Conservation (phyloP, 768 basidiomycete genomes). For the Lactarius quietus region DNA sequence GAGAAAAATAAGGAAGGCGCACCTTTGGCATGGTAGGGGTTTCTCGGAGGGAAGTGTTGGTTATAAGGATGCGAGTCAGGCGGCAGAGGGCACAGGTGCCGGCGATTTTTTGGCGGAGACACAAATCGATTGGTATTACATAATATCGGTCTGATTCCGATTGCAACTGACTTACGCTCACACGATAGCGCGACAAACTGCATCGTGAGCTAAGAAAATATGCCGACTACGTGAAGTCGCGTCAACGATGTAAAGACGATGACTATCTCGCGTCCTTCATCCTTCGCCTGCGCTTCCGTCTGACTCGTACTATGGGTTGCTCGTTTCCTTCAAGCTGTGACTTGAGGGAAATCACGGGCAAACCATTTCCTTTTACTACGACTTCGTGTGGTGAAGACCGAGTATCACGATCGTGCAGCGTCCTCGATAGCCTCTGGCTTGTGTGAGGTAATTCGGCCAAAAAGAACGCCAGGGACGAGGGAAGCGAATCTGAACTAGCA, state of each 20-base stretch:
- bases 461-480: conserved; percentile 6
- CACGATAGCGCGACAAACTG: background rate
- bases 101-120: conserved; percentile 21
- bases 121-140: no score
- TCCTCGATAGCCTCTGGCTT: background rate
- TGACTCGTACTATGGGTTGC: background rate
- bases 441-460: conserved; percentile 11
- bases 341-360: conserved; percentile 3
- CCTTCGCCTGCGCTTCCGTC: conserved; percentile 16
- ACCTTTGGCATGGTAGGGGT: conserved; percentile 25
- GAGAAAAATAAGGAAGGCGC: background rate
- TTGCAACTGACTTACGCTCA: no score
- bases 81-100: conserved; percentile 2
- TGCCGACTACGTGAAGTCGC: background rate
- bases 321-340: background rate
- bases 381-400: conserved; percentile 21
- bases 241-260: conserved; percentile 25
- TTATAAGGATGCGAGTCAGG: background rate
- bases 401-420: background rate
- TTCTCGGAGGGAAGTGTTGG: background rate
- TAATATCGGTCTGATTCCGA: no score
- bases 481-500: background rate
- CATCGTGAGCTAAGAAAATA: background rate
- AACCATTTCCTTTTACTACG: background rate
- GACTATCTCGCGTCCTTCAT: conserved; percentile 26